A percentile compares a stretch with the other conserved stretches of the same genome.
Conservation (phyloP, 2,329 filamentous ascomycete species). For the Leptosphaerulina australis region DNA sequence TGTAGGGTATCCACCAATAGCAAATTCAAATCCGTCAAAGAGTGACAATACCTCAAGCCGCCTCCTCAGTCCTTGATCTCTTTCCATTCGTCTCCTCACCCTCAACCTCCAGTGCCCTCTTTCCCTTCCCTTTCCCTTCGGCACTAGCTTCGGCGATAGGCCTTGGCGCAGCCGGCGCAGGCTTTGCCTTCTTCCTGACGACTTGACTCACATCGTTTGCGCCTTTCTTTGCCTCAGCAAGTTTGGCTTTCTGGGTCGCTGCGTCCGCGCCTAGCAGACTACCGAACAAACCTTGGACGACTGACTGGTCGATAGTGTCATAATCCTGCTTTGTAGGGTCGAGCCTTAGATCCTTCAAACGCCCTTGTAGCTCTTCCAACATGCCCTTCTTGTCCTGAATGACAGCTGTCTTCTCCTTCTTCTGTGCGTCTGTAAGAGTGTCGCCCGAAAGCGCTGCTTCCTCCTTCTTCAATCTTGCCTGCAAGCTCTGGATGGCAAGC, state of each 20-base stretch:
- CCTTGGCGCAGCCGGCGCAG: constrained; percentile 17
- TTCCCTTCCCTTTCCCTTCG: constrained; percentile 26
- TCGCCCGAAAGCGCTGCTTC: constrained; percentile 65
- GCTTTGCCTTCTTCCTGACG: constrained; percentile 71
- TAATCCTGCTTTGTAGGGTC: constrained; percentile 56
- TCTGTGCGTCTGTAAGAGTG: constrained; percentile 60
- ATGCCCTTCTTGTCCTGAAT: constrained; percentile 79
- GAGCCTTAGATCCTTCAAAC: constrained; percentile 71
- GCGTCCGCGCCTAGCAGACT: constrained; percentile 67
- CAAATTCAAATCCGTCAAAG: no score
- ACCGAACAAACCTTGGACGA: constrained; percentile 67
- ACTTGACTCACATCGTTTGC: constrained; percentile 77
- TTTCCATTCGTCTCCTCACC: constrained; percentile 35
- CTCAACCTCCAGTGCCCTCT: constrained; percentile 43
- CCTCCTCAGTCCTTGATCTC: constrained; percentile 44
- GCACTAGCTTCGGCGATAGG: neutral
- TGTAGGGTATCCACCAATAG: no score
- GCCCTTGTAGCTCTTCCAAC: constrained; percentile 69
- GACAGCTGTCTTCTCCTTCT: constrained; percentile 64
- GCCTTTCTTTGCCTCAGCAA: constrained; percentile 74
- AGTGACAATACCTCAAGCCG: no score
- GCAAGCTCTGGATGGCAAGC: constrained; percentile 73
- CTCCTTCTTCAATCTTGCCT: constrained; percentile 72
- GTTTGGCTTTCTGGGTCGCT: constrained; percentile 64
- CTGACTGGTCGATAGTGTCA: constrained; percentile 52